Evolutionary conservation across 148 eudicot genomes (phyloP), one percentile per base, ranked within the genome.

Genomic region (Oxyria digyna): DNA sequence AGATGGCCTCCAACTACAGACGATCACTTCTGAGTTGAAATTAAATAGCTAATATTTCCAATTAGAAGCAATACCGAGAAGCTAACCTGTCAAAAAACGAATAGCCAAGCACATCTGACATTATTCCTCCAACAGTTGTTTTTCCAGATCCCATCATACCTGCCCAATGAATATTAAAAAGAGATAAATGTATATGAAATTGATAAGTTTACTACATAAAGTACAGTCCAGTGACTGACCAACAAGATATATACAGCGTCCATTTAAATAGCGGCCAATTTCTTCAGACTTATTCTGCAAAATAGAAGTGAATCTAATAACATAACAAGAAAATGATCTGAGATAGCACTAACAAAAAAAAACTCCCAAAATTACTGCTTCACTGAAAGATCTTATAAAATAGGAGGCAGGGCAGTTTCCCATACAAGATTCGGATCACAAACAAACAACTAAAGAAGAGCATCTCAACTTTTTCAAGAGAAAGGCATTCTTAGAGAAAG

Each of bases 121-220:
- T 76, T 75, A 91, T 80, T 81, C 73, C 80, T 75, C 99, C 99
- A 68, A 94, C 71, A 4, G 99, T 94, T 59, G 99, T 91, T 81
- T 94, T 94, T 11, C 99, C 99, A 67, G 97, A 90, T 46, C 99
- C 99, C 99, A 94, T 94, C 97, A 91, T 88, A 72, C 99, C 99
- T 92, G 78, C 75, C 85, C 74, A 48, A 13, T 69, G 33, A 31
- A 12, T 8, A n/a, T 6, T 13, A 24, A 21, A 54, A 48, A 26
- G 8, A 0, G 6, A 17, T 21, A 6, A 8, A 40, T 12, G 15
- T n/a, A 71, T 8, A n/a, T 26, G n/a, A 59, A 48, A 5, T 14
- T 13, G 18, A 57, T 57, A 12, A 57, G 17, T 33, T 14, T 35
- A 6, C 55, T 23, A 52, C 17, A 9, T 0, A 15, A 6, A 42